These are phyloP conservation scores for Salix exigua DNA, from an alignment of 345 rosid species.

Conservation along the genomic window DNA sequence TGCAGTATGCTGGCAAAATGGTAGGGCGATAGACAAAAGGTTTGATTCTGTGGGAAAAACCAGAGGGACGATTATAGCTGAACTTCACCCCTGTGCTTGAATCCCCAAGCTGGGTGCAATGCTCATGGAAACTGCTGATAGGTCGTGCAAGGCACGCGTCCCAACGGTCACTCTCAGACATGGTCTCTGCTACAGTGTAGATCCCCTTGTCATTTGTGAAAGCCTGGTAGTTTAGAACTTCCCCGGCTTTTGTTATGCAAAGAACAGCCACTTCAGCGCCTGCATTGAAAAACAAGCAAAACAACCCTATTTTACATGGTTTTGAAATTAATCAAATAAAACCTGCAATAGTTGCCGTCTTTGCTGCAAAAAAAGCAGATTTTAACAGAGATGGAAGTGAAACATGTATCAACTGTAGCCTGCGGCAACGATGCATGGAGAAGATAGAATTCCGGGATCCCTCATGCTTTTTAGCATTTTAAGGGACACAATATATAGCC, in stretches of 20 bases:
- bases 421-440: background rate
- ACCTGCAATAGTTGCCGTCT: background rate
- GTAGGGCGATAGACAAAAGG: conserved; percentile 69
- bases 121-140: conserved; percentile 79
- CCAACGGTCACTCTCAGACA: conserved; percentile 97
- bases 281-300: conserved; percentile 22
- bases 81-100: conserved; percentile 73
- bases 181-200: conserved; percentile 87
- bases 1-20: conserved; percentile 60
- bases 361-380: background rate
- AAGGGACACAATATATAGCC: background rate
- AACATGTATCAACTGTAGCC: background rate
- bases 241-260: conserved; percentile 89
- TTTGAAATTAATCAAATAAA: background rate
- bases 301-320: background rate
- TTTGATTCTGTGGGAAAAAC: conserved; percentile 63
- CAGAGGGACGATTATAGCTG: conserved; percentile 70
- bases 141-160: conserved; percentile 88
- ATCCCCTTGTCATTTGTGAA: conserved; percentile 78
- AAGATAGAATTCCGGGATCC: background rate
- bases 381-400: background rate
- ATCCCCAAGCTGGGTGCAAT: conserved; percentile 59
- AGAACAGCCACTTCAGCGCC: conserved; percentile 98
- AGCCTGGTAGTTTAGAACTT: conserved; percentile 90
- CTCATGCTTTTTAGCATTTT: background rate